Evolutionary conservation across 768 basidiomycete species (phyloP), one percentile per base, ranked within the genome.

Genomic region (Lentinula boryana): DNA sequence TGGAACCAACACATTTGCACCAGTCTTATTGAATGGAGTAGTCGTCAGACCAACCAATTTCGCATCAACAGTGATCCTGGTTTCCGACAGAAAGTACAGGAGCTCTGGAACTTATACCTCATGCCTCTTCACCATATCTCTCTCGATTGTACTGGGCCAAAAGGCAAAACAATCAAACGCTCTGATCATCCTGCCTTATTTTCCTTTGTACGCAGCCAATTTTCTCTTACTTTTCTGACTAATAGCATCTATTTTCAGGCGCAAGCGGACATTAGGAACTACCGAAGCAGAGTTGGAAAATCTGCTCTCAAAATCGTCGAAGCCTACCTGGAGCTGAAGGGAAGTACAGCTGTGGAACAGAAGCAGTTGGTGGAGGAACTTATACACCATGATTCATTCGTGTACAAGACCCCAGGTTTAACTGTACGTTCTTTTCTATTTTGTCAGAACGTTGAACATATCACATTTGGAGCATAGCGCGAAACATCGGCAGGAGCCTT

Each of bases 151-250:
- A 15, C 31, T n/a, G 5, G 32, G 13, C 9, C 32, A 36, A 21
- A 41, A 4, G 18, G 36, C 33, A 54, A 35, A 43, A 54, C 27
- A 13, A 41, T 36, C 27, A 15, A 7, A 56, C 7, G 38, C n/a
- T 48, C 16, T 5, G 55, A 58, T 2, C 54, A 62, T 9, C 61
- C 61, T 12, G 61, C 43, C 1, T 48, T 62, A 16, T 16, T 57
- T 4, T 55, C 43, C 3, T 16, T 23, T 9, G 56, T 62, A 36
- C 12, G 36, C 3, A 3, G 12, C n/a, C 18, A 41, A 36, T 18
- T 40, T 50, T 10, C 7, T 13, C 31, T 33, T 4, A 13, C 27
- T 50, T 18, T 31, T 1, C 32, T 46, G 7, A 3, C 15, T 9
- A 9, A 7, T 21, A 12, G 13, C 56, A 21, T 16, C 5, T 31